Evolutionary conservation across 2,329 filamentous ascomycete genomes (phyloP), one percentile per base, ranked within the genome.

Genomic region (Dothideomycetes sp.): DNA sequence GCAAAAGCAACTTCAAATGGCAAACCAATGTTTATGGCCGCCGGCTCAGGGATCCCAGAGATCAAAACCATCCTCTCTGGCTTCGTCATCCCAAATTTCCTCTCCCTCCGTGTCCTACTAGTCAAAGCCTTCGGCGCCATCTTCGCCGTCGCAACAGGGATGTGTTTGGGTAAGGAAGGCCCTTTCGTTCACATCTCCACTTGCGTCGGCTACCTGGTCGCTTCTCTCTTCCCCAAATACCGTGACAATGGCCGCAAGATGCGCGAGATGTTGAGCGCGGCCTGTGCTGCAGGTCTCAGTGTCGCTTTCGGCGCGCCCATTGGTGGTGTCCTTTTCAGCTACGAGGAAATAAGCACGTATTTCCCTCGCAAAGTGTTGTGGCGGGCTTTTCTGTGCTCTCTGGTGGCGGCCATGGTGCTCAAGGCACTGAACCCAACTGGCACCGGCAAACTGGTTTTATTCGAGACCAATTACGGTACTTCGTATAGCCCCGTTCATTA

Each of bases 281-380:
- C 71, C 2, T 76, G 72, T 47, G 71, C 74, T 0, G 63, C 72
- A 10, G 76, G 74, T 2, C 55, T 79, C 33, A 72, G 69, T 13
- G 75, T 78, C 0, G 75, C 74, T 0, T 79, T 78, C 48, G 75
- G 75, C 5, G 74, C 75, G 15, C 76, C 75, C 0, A 76, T 78
- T 37, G 74, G 74, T 1, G 74, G 74, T 7, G 74, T 78, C 0
- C 58, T 78, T 4, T 79, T 79, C 53, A 70, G 67, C 31, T 77
- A 76, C 42, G 71, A 74, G 52, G 74, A 78, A 57, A 75, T 78
- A 46, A 70, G 65, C 46, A 77, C 73, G 0, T 76, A 76, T 45
- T 78, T 78, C 39, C 74, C 73, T 0, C 61, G 71, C 2, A 73
- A 71, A 46, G 69, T 73, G n/a, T 63, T 79, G 3, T 78, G 72